Percentiles rank a stretch among this genome's conserved stretches.
Conservation (phyloP, 2,329 filamentous ascomycete genomes). For the Fusarium siculi region DNA sequence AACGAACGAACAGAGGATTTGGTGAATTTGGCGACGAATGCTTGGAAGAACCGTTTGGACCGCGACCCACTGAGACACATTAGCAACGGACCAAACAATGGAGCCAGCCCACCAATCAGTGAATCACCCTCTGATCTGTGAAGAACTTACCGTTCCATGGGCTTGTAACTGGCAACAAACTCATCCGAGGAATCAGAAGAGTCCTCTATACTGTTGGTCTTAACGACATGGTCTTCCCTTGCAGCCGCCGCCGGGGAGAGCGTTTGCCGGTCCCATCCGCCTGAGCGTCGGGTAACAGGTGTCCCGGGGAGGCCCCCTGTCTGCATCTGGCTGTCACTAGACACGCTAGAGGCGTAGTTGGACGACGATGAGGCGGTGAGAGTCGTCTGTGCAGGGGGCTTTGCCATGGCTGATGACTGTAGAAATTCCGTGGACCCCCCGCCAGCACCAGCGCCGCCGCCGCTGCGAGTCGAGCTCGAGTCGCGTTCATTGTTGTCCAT, state of each 20-base stretch:
- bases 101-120: background rate
- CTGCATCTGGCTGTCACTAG: slow-evolving; percentile 29
- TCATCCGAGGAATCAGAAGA: slow-evolving; percentile 40
- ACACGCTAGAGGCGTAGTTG: slow-evolving; percentile 37
- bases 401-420: slow-evolving; percentile 15
- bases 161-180: slow-evolving; percentile 24
- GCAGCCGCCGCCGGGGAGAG: slow-evolving; percentile 34
- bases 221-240: slow-evolving; percentile 16
- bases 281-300: slow-evolving; percentile 34
- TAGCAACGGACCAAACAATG: slow-evolving; percentile 14
- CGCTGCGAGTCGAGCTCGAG: slow-evolving; percentile 14
- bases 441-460: slow-evolving; percentile 6
- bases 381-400: slow-evolving; percentile 19
- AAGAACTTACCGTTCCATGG: slow-evolving; percentile 31
- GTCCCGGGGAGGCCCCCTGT: slow-evolving; percentile 37
- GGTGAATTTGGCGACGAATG: slow-evolving; percentile 35
- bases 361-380: slow-evolving; percentile 40
- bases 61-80: slow-evolving; percentile 26
- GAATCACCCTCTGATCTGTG: background rate
- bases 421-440: slow-evolving; percentile 13
- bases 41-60: slow-evolving; percentile 38
- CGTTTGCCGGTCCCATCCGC: slow-evolving; percentile 40
- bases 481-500: slow-evolving; percentile 13
- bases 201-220: slow-evolving; percentile 14
- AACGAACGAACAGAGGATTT: slow-evolving; percentile 37